These are phyloP conservation scores for Candida dajiaensis DNA, from an alignment of 805 yeast genomes.

Conservation along the genomic window DNA sequence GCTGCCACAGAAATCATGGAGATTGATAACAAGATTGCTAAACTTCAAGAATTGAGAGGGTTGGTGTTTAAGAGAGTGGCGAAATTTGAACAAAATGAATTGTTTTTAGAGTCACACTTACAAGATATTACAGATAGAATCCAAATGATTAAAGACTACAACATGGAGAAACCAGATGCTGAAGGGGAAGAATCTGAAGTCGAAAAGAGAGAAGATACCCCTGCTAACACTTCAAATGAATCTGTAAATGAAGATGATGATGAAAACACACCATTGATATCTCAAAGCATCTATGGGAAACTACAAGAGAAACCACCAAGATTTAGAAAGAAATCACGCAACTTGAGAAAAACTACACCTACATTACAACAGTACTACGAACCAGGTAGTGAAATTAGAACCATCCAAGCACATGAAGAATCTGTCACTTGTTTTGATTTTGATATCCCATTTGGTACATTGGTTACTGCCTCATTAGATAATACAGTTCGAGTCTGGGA, in stretches of 20 bases:
- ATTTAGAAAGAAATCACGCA: constrained; percentile 25
- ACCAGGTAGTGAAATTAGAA: constrained; percentile 49
- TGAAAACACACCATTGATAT: constrained; percentile 27
- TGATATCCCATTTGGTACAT: constrained; percentile 67
- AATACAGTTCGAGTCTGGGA: constrained; percentile 84
- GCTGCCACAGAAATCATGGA: constrained; percentile 62
- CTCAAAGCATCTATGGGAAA: constrained; percentile 40
- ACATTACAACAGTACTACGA: constrained; percentile 59
- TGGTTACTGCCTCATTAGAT: constrained; percentile 76
- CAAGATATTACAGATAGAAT: constrained; percentile 38
- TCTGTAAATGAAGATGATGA: constrained; percentile 8
- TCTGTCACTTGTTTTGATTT: constrained; percentile 56
- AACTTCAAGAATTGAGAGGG: constrained; percentile 44
- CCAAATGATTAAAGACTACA: constrained; percentile 36
- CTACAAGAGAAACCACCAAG: constrained; percentile 30
- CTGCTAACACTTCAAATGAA: constrained; percentile 4
- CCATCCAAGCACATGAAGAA: constrained; percentile 47
- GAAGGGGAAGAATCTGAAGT: constrained; percentile 10
- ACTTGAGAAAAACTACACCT: constrained; percentile 47
- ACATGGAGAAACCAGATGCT: constrained; percentile 26
- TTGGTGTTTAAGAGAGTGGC: constrained; percentile 55
- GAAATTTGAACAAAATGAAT: constrained; percentile 53
- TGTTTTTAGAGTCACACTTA: constrained; percentile 44
- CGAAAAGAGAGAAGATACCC: not conserved
- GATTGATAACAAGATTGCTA: constrained; percentile 50